These are phyloP conservation scores for Knufia petricola DNA, from an alignment of 2,329 filamentous ascomycete species.

Conservation along the genomic window DNA sequence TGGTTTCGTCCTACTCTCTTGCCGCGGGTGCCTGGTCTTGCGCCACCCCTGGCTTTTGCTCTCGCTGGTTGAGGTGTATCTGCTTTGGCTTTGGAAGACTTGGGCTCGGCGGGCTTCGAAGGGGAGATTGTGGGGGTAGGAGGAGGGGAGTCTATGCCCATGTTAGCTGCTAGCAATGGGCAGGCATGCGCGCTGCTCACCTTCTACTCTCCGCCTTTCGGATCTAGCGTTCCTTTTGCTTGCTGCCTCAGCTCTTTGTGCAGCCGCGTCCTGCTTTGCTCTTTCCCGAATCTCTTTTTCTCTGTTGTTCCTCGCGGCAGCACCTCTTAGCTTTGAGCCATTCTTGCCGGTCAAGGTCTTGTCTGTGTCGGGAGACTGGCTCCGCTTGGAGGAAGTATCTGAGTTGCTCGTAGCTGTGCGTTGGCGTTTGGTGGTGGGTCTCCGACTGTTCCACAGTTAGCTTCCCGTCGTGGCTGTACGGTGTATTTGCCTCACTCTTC, in stretches of 20 bases:
- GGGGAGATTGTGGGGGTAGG: slow-evolving; percentile 53
- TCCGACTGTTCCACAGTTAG: slow-evolving; percentile 47
- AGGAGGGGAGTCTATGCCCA: slow-evolving; percentile 56
- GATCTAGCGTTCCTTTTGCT: slow-evolving; percentile 73
- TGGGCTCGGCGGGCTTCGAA: slow-evolving; percentile 32
- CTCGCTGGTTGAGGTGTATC: slow-evolving; percentile 32
- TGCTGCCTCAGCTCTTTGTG: slow-evolving; percentile 58
- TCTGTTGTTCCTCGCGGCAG: slow-evolving; percentile 44
- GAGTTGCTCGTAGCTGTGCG: slow-evolving; percentile 69
- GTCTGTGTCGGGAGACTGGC: slow-evolving; percentile 29
- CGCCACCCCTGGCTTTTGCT: slow-evolving; percentile 50
- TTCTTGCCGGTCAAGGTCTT: slow-evolving; percentile 26
- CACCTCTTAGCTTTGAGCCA: slow-evolving; percentile 52
- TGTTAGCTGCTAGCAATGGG: not conserved
- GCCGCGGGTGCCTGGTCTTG: slow-evolving; percentile 56
- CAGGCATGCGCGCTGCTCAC: slow-evolving; percentile 38
- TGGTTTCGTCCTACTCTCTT: slow-evolving; percentile 66
- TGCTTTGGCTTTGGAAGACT: slow-evolving; percentile 35
- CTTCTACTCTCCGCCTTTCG: slow-evolving; percentile 71
- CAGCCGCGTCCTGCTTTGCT: slow-evolving; percentile 62
- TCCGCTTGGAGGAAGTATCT: slow-evolving; percentile 45
- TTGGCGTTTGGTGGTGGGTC: slow-evolving; percentile 65
- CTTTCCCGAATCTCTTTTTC: slow-evolving; percentile 39
- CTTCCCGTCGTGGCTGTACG: slow-evolving; percentile 8
- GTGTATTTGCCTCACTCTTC: slow-evolving; percentile 64